Evolutionary conservation across 2,329 filamentous ascomycete genomes (phyloP), one percentile per base, ranked within the genome.

Genomic region (Rhinocladiella mackenziei): DNA sequence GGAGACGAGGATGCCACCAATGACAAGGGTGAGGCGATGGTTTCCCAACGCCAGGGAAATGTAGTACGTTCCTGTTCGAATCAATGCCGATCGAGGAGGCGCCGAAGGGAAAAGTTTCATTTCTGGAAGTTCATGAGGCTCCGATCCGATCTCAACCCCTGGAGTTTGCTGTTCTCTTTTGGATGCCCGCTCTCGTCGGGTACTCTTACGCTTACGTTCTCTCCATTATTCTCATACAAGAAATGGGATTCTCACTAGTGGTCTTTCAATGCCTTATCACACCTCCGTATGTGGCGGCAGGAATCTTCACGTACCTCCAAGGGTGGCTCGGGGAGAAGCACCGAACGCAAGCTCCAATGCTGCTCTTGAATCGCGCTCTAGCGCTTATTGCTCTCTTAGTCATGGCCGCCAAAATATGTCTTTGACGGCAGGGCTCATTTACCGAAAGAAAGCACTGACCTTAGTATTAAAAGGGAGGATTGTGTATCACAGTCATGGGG

Each of bases 251-350:
- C 68, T 69, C 64, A 34, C 70, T 82, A 3, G 81, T 73, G 5
- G 70, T 70, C 38, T 71, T 83, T 0, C 84, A 88, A 65, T 86
- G 83, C 59, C 77, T 89, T 3, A 74, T 83, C 4, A 84, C 85
- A 0, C 83, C 83, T 0, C 81, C 83, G 7, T 86, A 83, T 59
- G 75, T 67, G 20, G 76, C 84, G 45, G 79, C 80, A 6, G 48
- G 38, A 23, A 69, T 83, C 45, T 61, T 81, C 56, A 84, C 83
- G 74, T 79, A 73, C 49, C 48, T 49, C 1, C 74, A 74, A 9
- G 80, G 76, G 41, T 86, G 74, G 72, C 39, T 76, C 1, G 83
- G 83, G 37, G 86, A 89, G 66, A 77, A 74, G 60, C 83, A 78
- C 61, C 77, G 69, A 48, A 44, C 82, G 25, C 81, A 85, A 30